Evolutionary conservation across 1,284 basidiomycete species (phyloP).

Genomic region (Ustilago loliicola): DNA sequence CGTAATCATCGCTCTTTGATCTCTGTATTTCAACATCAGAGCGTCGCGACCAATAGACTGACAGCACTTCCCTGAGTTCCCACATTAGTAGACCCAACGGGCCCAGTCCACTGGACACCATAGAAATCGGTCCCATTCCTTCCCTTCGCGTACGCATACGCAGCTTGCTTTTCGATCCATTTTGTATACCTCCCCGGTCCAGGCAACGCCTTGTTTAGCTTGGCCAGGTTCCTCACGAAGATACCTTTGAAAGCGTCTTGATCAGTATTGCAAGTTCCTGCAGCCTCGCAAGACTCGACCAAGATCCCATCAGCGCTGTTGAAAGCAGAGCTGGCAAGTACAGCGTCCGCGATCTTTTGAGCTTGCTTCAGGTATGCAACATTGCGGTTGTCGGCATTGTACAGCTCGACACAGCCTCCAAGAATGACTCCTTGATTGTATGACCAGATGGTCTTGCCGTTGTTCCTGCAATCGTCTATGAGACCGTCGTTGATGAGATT

Average conservation of each 20-base stretch:
- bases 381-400: slow-evolving; percentile 10
- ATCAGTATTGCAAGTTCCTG: slow-evolving; percentile 18
- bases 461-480: slow-evolving; percentile 21
- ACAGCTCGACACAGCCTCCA: slow-evolving; percentile 11
- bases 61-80: slow-evolving; percentile 26
- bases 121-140: slow-evolving; percentile 24
- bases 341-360: slow-evolving; percentile 13
- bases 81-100: slow-evolving; percentile 17
- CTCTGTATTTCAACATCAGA: neutral
- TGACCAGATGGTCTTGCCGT: slow-evolving; percentile 12
- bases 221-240: slow-evolving; percentile 19
- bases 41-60: slow-evolving; percentile 15
- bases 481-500: slow-evolving; percentile 29
- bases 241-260: slow-evolving; percentile 32
- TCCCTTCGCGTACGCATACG: slow-evolving; percentile 1
- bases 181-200: neutral
- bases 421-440: slow-evolving; percentile 22
- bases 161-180: slow-evolving; percentile 15
- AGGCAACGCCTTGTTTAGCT: slow-evolving; percentile 14
- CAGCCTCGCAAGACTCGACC: slow-evolving; percentile 14
- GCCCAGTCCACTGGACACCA: slow-evolving; percentile 30
- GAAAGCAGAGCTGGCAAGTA: neutral
- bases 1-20: too few species aligned
- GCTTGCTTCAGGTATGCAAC: slow-evolving; percentile 3
- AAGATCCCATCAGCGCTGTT: slow-evolving; percentile 8